A percentile compares a stretch with the other conserved stretches of the same genome.
Conservation (phyloP, 345 rosid genomes). For the Alliaria petiolata region DNA sequence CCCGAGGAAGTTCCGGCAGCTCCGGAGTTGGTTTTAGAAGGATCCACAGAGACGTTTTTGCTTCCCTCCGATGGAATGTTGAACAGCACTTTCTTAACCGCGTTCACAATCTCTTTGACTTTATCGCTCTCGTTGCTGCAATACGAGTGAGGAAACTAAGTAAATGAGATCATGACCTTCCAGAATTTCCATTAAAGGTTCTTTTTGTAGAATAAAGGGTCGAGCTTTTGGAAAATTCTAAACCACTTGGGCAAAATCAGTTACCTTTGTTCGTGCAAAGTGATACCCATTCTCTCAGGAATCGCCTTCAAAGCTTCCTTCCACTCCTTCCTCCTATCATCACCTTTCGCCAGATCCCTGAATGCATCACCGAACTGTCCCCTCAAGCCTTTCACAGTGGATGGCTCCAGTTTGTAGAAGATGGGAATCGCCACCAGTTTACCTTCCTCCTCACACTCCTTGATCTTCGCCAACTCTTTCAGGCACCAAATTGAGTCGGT, state of each 20-base stretch:
- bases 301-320: constrained; percentile 8
- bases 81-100: no score
- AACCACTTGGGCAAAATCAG: no score
- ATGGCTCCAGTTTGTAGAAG: neutral
- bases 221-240: no score
- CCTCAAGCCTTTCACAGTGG: neutral
- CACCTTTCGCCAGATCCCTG: neutral
- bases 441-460: neutral
- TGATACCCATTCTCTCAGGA: constrained; percentile 1
- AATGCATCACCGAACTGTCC: neutral
- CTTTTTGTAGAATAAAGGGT: neutral
- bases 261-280: constrained; percentile 7
- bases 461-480: constrained; percentile 3
- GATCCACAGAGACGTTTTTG: no score
- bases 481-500: neutral
- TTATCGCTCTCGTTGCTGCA: no score
- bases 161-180: no score
- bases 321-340: constrained; percentile 7
- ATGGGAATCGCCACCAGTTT: neutral
- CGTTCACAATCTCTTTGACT: no score
- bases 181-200: no score
- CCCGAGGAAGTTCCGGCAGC: no score
- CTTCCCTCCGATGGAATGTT: no score
- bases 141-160: no score
- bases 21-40: no score